A percentile compares a stretch with the other conserved stretches of the same genome.
Conservation (phyloP, 257 asterid species). For the Galeopsis tetrahit region DNA sequence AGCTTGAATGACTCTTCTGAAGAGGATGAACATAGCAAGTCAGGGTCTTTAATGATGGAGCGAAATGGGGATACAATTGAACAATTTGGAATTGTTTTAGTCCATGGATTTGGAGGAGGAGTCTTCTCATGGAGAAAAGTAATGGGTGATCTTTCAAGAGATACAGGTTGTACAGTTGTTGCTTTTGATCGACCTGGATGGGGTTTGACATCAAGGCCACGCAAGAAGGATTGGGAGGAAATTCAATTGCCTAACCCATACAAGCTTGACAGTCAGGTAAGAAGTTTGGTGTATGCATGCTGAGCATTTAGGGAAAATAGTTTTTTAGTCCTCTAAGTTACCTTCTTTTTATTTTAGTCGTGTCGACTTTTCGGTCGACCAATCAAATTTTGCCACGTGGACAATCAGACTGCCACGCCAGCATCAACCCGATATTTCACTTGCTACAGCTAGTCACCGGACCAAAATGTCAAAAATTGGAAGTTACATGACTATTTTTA, state of each 20-base stretch:
- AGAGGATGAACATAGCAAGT: slow-evolving; percentile 51
- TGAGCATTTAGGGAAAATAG: background rate
- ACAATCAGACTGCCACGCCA: too few relatives aligned
- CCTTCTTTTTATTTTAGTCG: background rate
- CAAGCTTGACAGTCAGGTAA: slow-evolving; percentile 86
- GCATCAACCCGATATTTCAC: too few relatives aligned
- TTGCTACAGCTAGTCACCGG: too few relatives aligned
- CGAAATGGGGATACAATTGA: slow-evolving; percentile 57
- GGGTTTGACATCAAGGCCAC: slow-evolving; percentile 96
- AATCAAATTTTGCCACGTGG: too few relatives aligned
- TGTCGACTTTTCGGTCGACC: too few relatives aligned
- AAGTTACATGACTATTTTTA: too few relatives aligned
- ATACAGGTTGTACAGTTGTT: slow-evolving; percentile 80
- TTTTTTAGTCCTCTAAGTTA: too few relatives aligned
- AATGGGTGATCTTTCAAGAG: slow-evolving; percentile 68
- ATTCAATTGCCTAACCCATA: slow-evolving; percentile 80
- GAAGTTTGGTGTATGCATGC: slow-evolving; percentile 1
- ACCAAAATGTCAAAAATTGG: too few relatives aligned
- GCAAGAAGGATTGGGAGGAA: slow-evolving; percentile 87
- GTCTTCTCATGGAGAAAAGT: slow-evolving; percentile 95
- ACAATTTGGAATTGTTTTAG: slow-evolving; percentile 80
- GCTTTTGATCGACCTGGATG: slow-evolving; percentile 99
- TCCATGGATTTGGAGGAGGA: slow-evolving; percentile 99
- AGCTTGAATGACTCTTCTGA: slow-evolving; percentile 60
- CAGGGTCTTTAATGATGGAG: slow-evolving; percentile 48